Evolutionary conservation across 352 stramenopile species (phyloP), one percentile per base, ranked within the genome.

Genomic region (Phytophthora megakarya): DNA sequence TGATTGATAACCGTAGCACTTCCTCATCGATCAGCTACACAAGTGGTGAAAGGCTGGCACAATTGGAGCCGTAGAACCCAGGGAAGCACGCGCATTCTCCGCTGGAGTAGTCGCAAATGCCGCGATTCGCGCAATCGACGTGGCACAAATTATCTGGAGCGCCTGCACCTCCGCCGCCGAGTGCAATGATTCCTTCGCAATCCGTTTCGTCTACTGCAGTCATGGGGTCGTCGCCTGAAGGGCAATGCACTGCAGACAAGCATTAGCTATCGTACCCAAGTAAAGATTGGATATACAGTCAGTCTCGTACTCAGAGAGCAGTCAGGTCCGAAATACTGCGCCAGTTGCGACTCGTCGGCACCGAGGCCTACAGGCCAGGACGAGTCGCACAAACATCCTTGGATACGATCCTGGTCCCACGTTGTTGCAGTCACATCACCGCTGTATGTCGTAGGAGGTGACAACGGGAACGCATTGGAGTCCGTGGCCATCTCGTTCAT

Each of bases 281-380:
- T 11, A 59, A 37, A 18, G 28, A 35, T 1, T 28, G 19, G 26
- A 2, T 7, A 35, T 16, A 35, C 25, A 23, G 18, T 13, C 16
- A 49, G 3, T 0, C 23, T 60, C 73, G 38, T 76, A 92, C 86
- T 69, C 48, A 75, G 59, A 11, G 88, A 96, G 65, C 92, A 98
- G 49, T 96, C 89, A 16, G 82, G 63, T 7, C 90, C 90, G 57
- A 98, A 98, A 79, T 85, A 97, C 67, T 97, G 67, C 3, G 87
- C 71, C 30, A 86, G 74, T 61, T 98, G 93, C 3, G 73, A 81
- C 55, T 98, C 59, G 1, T 78, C 89, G 1, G 59, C 32, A 3
- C 46, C 89, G 1, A 98, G 75, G 7, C 85, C 84, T 3, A 95
- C 87, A 0, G 66, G 26, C 84, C 84, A 95, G 4, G 73, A 77